A percentile compares a stretch with the other conserved stretches of the same genome.
phyloP scores from a whole-genome alignment of 176 grass and related monocot species.

The Miscanthus lutarioriparius region DNA sequence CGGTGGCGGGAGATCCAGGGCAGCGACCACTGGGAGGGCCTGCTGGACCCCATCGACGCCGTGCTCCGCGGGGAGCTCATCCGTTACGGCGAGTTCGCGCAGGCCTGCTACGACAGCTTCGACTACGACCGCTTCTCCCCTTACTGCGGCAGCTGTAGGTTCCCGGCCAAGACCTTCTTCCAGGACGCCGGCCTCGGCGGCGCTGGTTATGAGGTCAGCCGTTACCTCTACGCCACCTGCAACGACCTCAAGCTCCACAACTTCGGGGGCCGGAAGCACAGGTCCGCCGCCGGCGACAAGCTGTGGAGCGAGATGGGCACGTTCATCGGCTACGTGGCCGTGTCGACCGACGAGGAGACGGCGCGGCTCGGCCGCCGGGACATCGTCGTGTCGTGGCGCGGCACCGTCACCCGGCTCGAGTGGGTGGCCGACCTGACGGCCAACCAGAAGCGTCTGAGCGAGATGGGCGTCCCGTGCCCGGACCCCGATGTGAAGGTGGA shows the following conservation, averaged over 20 bases:
- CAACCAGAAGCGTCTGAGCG: background rate
- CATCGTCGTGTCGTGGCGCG: conserved; percentile 66
- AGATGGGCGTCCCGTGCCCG: conserved; percentile 43
- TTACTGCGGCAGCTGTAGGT: conserved; percentile 62
- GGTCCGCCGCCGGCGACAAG: background rate
- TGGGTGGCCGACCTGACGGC: conserved; percentile 63
- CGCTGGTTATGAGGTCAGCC: conserved; percentile 51
- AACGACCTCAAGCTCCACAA: conserved; percentile 20
- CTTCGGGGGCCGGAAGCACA: background rate
- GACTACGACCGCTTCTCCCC: conserved; percentile 60
- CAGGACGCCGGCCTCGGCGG: conserved; percentile 19
- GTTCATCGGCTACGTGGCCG: conserved; percentile 77
- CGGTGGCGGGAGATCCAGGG: conserved; percentile 73
- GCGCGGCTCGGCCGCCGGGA: conserved; percentile 62
- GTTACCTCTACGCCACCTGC: conserved; percentile 58
- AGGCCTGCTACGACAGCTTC: conserved; percentile 74
- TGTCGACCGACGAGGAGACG: conserved; percentile 52
- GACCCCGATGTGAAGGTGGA: conserved; percentile 57
- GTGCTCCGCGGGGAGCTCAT: conserved; percentile 57
- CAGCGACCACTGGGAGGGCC: conserved; percentile 40
- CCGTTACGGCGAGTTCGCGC: conserved; percentile 75
- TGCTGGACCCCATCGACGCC: conserved; percentile 60
- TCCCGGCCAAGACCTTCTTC: conserved; percentile 42
- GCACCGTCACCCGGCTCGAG: conserved; percentile 64
- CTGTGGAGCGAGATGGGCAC: conserved; percentile 67